Conservation (phyloP, 805 yeast species). For the Candida broadrunensis region DNA sequence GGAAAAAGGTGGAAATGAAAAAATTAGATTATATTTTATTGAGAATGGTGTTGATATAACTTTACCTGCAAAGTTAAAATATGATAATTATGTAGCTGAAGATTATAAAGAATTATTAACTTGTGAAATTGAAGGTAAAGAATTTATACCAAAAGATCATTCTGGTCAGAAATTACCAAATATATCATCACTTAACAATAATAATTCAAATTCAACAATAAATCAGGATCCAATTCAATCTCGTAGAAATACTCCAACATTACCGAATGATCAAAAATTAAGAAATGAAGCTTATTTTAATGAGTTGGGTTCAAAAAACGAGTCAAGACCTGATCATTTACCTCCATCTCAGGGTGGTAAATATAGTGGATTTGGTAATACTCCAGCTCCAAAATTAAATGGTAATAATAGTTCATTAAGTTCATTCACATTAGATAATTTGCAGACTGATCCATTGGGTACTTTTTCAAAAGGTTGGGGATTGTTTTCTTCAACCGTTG, state of each 20-base stretch:
- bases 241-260: slow-evolving; percentile 41
- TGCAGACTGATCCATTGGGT: slow-evolving; percentile 86
- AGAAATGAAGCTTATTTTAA: slow-evolving; percentile 83
- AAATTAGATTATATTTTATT: slow-evolving; percentile 64
- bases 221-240: slow-evolving; percentile 29
- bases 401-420: slow-evolving; percentile 34
- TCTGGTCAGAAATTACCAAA: slow-evolving; percentile 39
- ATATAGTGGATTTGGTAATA: slow-evolving; percentile 86
- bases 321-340: slow-evolving; percentile 66
- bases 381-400: slow-evolving; percentile 50
- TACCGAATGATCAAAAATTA: slow-evolving; percentile 39
- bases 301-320: slow-evolving; percentile 69
- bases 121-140: slow-evolving; percentile 69
- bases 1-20: slow-evolving; percentile 93
- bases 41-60: slow-evolving; percentile 66
- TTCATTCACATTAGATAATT: slow-evolving; percentile 60
- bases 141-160: slow-evolving; percentile 67
- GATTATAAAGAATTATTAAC: slow-evolving; percentile 85
- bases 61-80: slow-evolving; percentile 70
- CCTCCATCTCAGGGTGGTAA: slow-evolving; percentile 96
- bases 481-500: slow-evolving; percentile 78
- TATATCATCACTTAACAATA: slow-evolving; percentile 3
- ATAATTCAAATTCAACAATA: slow-evolving; percentile 8
- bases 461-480: slow-evolving; percentile 94
- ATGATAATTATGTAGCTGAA: slow-evolving; percentile 88